phyloP scores from a whole-genome alignment of 2,329 filamentous ascomycete genomes.

The Penicillium concentricum region DNA sequence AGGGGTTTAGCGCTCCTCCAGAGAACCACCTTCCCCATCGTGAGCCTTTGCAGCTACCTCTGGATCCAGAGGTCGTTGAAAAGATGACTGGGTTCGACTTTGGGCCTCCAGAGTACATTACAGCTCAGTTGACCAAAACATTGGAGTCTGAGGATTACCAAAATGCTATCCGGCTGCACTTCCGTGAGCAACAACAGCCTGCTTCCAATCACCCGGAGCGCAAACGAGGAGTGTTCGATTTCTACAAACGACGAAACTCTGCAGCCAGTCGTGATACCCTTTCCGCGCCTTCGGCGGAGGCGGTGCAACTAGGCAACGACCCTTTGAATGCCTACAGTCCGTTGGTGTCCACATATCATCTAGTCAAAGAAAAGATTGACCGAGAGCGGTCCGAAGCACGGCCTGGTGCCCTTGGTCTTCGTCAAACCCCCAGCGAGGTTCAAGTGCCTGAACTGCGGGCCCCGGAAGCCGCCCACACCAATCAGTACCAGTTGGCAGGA shows the following conservation, averaged over 20 bases:
- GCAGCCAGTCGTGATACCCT: slow-evolving; percentile 80
- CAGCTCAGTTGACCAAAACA: slow-evolving; percentile 75
- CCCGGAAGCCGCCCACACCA: slow-evolving; percentile 86
- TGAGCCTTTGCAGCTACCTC: slow-evolving; percentile 78
- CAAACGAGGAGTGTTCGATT: slow-evolving; percentile 88
- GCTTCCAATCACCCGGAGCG: slow-evolving; percentile 66
- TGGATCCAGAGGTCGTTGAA: slow-evolving; percentile 79
- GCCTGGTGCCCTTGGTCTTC: slow-evolving; percentile 59
- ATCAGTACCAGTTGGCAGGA: slow-evolving; percentile 85
- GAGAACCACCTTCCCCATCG: slow-evolving; percentile 84
- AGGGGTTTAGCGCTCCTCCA: slow-evolving; percentile 80
- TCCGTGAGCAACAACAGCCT: slow-evolving; percentile 67
- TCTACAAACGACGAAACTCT: slow-evolving; percentile 93
- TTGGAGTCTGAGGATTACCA: slow-evolving; percentile 95
- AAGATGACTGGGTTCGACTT: slow-evolving; percentile 99
- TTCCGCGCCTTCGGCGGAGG: slow-evolving; percentile 78
- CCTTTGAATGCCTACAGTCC: slow-evolving; percentile 92
- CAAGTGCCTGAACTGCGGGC: slow-evolving; percentile 73
- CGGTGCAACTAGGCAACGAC: slow-evolving; percentile 76
- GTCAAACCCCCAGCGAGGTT: slow-evolving; percentile 57
- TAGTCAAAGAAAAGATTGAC: slow-evolving; percentile 92
- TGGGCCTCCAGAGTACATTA: slow-evolving; percentile 80
- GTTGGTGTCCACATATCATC: slow-evolving; percentile 88
- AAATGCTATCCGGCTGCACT: slow-evolving; percentile 69
- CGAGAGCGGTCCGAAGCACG: slow-evolving; percentile 65